These are phyloP conservation scores for Blastobotrys buckinghamii DNA, from an alignment of 1,139 yeast species.

Conservation along the genomic window DNA sequence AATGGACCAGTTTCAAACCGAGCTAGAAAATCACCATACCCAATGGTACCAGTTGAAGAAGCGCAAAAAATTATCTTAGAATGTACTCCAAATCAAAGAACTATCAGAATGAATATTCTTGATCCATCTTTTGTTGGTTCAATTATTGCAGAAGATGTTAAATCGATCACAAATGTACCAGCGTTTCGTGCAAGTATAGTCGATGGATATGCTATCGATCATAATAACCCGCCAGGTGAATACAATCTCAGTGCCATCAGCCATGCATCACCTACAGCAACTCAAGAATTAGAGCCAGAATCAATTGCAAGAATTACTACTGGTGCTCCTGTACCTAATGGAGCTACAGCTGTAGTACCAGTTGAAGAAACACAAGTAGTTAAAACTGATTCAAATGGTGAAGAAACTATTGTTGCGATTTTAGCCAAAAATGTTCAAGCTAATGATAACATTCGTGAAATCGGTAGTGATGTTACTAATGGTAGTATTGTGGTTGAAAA, in stretches of 20 bases:
- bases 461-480: constrained; percentile 40
- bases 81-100: constrained; percentile 22
- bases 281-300: constrained; percentile 26
- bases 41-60: constrained; percentile 38
- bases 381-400: constrained; percentile 34
- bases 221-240: constrained; percentile 39
- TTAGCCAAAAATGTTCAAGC: constrained; percentile 27
- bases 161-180: constrained; percentile 39
- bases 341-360: constrained; percentile 47
- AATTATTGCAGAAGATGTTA: constrained; percentile 38
- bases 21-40: constrained; percentile 43
- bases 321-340: constrained; percentile 48
- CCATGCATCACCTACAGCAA: constrained; percentile 37
- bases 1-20: constrained; percentile 37
- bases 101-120: constrained; percentile 25
- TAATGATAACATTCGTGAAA: constrained; percentile 42
- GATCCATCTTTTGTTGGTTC: constrained; percentile 30
- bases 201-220: constrained; percentile 46
- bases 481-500: constrained; percentile 35
- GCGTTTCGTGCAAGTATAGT: constrained; percentile 46
- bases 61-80: constrained; percentile 29
- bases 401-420: constrained; percentile 34
- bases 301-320: constrained; percentile 44
- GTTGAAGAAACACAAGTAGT: constrained; percentile 44
- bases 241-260: constrained; percentile 38